Evolutionary conservation across 768 basidiomycete species (phyloP).

Genomic region (Pleurotus djamor): DNA sequence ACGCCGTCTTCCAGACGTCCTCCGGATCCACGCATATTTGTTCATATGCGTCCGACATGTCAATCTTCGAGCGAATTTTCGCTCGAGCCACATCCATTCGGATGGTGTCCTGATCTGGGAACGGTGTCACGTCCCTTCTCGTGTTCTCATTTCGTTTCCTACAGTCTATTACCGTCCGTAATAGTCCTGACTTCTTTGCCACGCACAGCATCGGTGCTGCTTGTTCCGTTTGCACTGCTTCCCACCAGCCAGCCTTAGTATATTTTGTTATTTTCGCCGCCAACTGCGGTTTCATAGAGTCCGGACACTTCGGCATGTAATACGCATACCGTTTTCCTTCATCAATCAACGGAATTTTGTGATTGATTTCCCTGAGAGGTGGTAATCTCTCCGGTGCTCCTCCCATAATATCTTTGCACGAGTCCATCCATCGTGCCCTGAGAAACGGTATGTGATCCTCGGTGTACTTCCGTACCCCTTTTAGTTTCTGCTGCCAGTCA

Average conservation of each 20-base stretch:
- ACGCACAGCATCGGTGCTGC: slow-evolving; percentile 27
- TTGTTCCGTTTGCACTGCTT: slow-evolving; percentile 13
- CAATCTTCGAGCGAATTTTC: slow-evolving; percentile 32
- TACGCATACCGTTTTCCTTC: slow-evolving; percentile 25
- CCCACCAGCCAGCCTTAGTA: slow-evolving; percentile 31
- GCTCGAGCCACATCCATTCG: slow-evolving; percentile 25
- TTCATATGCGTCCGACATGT: slow-evolving; percentile 39
- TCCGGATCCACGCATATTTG: slow-evolving; percentile 29
- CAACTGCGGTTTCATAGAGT: slow-evolving; percentile 22
- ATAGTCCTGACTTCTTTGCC: slow-evolving; percentile 25
- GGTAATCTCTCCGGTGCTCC: slow-evolving; percentile 18
- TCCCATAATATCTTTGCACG: background rate
- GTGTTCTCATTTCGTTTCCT: slow-evolving; percentile 39
- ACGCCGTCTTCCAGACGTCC: slow-evolving; percentile 27
- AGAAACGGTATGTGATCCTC: background rate
- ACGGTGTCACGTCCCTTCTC: slow-evolving; percentile 31
- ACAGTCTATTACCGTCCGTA: slow-evolving; percentile 32
- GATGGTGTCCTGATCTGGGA: slow-evolving; percentile 38
- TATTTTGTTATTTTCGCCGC: slow-evolving; percentile 29
- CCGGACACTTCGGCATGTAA: slow-evolving; percentile 26
- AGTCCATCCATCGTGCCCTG: background rate
- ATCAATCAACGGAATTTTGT: slow-evolving; percentile 34
- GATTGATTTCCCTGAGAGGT: slow-evolving; percentile 32
- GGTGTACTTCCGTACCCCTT: background rate
- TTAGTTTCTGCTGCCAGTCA: background rate